Evolutionary conservation across 352 stramenopile species (phyloP), one percentile per base, ranked within the genome.

Genomic region (Globisporangium uncinulatum): DNA sequence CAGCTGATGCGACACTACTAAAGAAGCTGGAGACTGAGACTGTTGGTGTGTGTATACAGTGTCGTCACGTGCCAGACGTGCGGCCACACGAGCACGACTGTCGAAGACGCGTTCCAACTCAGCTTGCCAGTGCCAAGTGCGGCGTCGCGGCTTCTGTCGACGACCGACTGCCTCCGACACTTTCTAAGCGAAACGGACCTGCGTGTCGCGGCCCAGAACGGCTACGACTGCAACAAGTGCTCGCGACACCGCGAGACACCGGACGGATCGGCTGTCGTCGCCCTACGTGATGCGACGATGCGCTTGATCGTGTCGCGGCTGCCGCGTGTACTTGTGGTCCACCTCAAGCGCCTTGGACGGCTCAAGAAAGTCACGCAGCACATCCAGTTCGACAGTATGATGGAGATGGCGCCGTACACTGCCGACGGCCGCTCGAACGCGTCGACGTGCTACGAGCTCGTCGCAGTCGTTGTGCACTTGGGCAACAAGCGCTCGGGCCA

Each of bases 381-480:
- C 51, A 80, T 92, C 42, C 60, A 61, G 15, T 92, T 92, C 51
- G 57, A 76, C 11, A 68, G 67, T 29, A 67, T 69, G 52, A 61
- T 90, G 34, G 79, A 87, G 54, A 74, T 85, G 58, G 71, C 65
- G 3, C 67, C 69, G 7, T 86, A 74, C 49, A 67, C 24, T 6
- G 61, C 59, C 13, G 59, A 59, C 13, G 54, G 68, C 32, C 64
- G 51, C 46, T 54, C 61, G 57, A 59, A 58, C 31, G 42, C 29
- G 14, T 67, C 59, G 20, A 67, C 78, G 2, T 69, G 58, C 44
- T 91, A 87, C 43, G 66, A 87, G 48, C 67, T 91, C 11, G 75
- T 89, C 9, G 79, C 81, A 0, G 76, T 89, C 4, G 68, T 91
- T 0, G 81, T 91, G 11, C 81, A 91, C 67, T 81, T 75, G 65